Evolutionary conservation across 352 stramenopile genomes (phyloP).

Genomic region (Paralagenidium karlingii): DNA sequence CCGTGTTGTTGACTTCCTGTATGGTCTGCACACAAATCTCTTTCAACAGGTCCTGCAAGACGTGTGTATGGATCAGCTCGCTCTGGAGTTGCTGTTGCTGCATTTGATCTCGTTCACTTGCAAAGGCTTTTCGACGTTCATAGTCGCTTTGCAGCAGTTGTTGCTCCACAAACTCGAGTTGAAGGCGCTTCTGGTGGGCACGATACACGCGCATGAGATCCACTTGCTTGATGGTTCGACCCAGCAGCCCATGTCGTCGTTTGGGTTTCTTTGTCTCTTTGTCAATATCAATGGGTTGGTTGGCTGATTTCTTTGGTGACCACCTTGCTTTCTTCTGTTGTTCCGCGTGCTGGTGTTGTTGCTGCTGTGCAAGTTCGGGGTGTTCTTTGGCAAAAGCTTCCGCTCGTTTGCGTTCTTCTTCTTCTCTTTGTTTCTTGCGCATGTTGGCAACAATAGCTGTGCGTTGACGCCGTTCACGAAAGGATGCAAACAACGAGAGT

Average conservation of each 20-base stretch:
- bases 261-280: slow-evolving; percentile 23
- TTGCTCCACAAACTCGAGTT: slow-evolving; percentile 42
- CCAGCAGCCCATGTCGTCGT: neutral
- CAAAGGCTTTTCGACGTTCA: slow-evolving; percentile 13
- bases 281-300: no score
- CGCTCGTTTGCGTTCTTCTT: no score
- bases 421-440: no score
- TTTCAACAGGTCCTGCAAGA: slow-evolving; percentile 9
- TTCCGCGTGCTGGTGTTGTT: no score
- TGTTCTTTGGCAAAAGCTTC: no score
- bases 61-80: slow-evolving; percentile 14
- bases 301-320: no score
- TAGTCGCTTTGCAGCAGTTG: slow-evolving; percentile 18
- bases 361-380: no score
- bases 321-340: no score
- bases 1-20: no score
- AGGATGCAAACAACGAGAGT: no score
- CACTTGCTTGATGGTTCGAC: slow-evolving; percentile 12
- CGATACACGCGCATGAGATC: slow-evolving; percentile 34
- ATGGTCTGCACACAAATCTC: slow-evolving; percentile 15
- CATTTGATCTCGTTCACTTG: slow-evolving; percentile 15
- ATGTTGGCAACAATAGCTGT: no score
- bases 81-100: slow-evolving; percentile 7
- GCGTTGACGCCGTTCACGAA: no score
- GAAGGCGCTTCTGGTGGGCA: slow-evolving; percentile 46